Conservation (phyloP, 352 stramenopile species). For the Pythium sp. region DNA sequence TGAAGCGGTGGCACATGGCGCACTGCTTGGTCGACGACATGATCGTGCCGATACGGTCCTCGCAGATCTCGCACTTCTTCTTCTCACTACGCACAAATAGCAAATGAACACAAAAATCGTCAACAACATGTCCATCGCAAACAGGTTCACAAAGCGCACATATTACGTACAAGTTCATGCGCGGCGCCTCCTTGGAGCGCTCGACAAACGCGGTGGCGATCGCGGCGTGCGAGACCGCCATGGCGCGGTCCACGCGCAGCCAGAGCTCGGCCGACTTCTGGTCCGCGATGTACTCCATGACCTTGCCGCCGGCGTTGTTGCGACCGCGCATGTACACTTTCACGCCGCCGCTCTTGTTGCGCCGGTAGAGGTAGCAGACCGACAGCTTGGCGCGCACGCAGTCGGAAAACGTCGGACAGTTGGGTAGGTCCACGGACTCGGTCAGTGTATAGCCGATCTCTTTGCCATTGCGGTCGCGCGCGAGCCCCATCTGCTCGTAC, state of each 20-base stretch:
- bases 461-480: conserved; percentile 64
- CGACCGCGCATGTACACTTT: conserved; percentile 79
- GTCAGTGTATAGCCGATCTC: conserved; percentile 79
- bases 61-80: conserved; percentile 61
- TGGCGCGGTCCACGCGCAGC: conserved; percentile 59
- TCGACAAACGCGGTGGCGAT: conserved; percentile 60
- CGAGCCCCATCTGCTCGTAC: conserved; percentile 75
- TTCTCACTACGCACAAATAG: conserved; percentile 21
- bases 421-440: conserved; percentile 70
- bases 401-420: conserved; percentile 58
- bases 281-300: conserved; percentile 69
- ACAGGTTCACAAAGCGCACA: conserved; percentile 5
- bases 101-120: conserved; percentile 6
- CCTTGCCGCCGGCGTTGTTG: conserved; percentile 65
- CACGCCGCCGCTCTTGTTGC: conserved; percentile 68
- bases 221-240: conserved; percentile 43
- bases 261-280: conserved; percentile 74
- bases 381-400: conserved; percentile 71
- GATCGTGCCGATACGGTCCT: conserved; percentile 51
- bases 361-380: conserved; percentile 72
- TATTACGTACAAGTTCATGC: conserved; percentile 16
- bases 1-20: conserved; percentile 58
- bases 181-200: conserved; percentile 31
- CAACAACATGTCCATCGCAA: background rate
- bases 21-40: conserved; percentile 62